Evolutionary conservation across 2,329 filamentous ascomycete species (phyloP).

Genomic region (Coniochaeta pulveracea): DNA sequence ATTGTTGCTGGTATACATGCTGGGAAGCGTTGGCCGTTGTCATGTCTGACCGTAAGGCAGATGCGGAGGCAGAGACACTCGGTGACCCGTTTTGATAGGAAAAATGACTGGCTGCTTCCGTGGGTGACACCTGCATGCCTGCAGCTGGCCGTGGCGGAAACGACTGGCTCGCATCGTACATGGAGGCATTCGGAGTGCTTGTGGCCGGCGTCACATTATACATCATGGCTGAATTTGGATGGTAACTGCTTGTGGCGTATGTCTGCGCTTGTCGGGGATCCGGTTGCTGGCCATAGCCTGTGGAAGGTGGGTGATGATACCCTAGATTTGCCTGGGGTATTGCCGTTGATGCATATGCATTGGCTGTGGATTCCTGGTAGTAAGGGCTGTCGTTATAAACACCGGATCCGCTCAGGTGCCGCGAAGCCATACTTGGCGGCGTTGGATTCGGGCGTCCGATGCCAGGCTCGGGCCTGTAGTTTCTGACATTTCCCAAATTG

Average conservation of each 20-base stretch:
- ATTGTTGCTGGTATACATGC: conserved; percentile 57
- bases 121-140: conserved; percentile 63
- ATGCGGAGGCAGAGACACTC: conserved; percentile 42
- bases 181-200: conserved; percentile 41
- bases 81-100: conserved; percentile 61
- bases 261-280: conserved; percentile 44
- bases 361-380: conserved; percentile 40
- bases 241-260: conserved; percentile 43
- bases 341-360: conserved; percentile 36
- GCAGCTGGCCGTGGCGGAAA: conserved; percentile 68
- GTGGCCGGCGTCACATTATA: conserved; percentile 61
- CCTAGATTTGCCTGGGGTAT: conserved; percentile 43
- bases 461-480: too few species aligned
- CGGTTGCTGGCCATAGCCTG: conserved; percentile 48
- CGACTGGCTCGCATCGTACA: conserved; percentile 67
- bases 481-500: too few species aligned
- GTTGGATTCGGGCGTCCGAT: conserved; percentile 39
- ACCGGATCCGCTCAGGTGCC: conserved; percentile 43
- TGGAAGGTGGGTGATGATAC: conserved; percentile 40
- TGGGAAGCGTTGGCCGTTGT: conserved; percentile 37
- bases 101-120: conserved; percentile 58
- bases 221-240: conserved; percentile 53
- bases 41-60: conserved; percentile 37
- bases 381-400: conserved; percentile 45
- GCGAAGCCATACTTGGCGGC: conserved; percentile 25